phyloP scores from a whole-genome alignment of 2,329 filamentous ascomycete species.

The Sporothrix dimorphospora region DNA sequence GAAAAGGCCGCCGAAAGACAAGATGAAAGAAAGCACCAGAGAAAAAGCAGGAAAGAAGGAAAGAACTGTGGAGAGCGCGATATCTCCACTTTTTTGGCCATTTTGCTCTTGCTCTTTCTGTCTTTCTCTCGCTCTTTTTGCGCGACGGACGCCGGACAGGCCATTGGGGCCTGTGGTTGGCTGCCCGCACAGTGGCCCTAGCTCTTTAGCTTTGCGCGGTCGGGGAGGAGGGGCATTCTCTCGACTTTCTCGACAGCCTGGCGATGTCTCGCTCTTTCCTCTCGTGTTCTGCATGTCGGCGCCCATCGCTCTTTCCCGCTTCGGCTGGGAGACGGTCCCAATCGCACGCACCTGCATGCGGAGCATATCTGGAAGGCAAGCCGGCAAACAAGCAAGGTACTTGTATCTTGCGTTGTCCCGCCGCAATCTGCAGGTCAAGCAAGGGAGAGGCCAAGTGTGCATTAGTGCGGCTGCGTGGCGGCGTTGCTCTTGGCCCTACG shows the following conservation, averaged over 20 bases:
- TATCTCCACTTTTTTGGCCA: not conserved
- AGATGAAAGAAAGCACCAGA: not conserved
- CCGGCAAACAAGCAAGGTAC: not conserved
- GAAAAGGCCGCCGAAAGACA: slow-evolving; percentile 2
- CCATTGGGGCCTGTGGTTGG: slow-evolving; percentile 31
- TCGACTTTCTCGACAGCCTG: not conserved
- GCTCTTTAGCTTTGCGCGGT: slow-evolving; percentile 28
- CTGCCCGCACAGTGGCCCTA: slow-evolving; percentile 24
- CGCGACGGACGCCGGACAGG: not conserved
- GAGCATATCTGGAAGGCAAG: not conserved
- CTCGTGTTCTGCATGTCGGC: not conserved
- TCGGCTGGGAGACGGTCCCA: no score
- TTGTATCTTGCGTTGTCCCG: not conserved
- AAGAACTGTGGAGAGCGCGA: not conserved
- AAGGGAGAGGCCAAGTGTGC: slow-evolving; percentile 21
- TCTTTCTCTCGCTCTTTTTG: not conserved
- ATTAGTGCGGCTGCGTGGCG: slow-evolving; percentile 21
- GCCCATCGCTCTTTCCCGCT: slow-evolving; percentile 12
- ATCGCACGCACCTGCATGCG: slow-evolving; percentile 8
- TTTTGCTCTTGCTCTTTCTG: not conserved
- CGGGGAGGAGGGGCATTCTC: slow-evolving; percentile 9
- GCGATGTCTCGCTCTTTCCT: not conserved
- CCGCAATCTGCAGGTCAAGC: slow-evolving; percentile 24
- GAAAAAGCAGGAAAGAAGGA: not conserved
- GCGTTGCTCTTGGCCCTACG: slow-evolving; percentile 21